These are phyloP conservation scores for Candida glaebosa DNA, from an alignment of 805 yeast genomes.

Conservation along the genomic window DNA sequence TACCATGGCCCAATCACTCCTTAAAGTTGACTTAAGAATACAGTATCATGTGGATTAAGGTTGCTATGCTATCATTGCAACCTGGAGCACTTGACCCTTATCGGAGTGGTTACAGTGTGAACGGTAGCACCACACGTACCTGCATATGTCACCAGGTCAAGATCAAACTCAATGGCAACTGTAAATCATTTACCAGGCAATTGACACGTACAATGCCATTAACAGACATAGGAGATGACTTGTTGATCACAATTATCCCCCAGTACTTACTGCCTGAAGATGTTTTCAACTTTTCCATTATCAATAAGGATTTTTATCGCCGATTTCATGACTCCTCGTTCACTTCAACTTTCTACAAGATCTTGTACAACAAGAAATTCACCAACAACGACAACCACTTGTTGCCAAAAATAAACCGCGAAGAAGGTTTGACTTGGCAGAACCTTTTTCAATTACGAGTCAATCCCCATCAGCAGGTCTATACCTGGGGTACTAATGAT, in stretches of 20 bases:
- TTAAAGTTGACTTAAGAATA: no score
- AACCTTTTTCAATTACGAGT: slow-evolving; percentile 41
- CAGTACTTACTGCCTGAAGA: slow-evolving; percentile 33
- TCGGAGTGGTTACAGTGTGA: no score
- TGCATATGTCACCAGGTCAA: no score
- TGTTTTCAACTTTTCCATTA: slow-evolving; percentile 35
- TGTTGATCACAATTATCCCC: slow-evolving; percentile 34
- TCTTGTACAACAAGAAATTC: slow-evolving; percentile 42
- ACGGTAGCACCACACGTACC: no score
- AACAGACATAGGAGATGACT: slow-evolving; percentile 37
- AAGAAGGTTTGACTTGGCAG: slow-evolving; percentile 46
- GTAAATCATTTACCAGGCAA: neutral
- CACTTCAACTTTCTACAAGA: slow-evolving; percentile 22
- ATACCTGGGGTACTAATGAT: slow-evolving; percentile 49
- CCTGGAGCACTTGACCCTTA: no score
- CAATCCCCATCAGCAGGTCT: slow-evolving; percentile 30
- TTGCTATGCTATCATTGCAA: no score
- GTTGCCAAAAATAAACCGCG: slow-evolving; percentile 30
- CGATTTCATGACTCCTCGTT: slow-evolving; percentile 26
- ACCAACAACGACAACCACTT: slow-evolving; percentile 37
- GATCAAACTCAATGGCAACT: neutral
- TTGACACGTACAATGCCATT: slow-evolving; percentile 14
- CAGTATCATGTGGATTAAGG: no score
- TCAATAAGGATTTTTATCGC: slow-evolving; percentile 34
- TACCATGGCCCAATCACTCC: no score